Percentiles rank a stretch among this genome's conserved stretches.
Conservation (phyloP, 257 asterid genomes). For the Rubia yunnanensis region DNA sequence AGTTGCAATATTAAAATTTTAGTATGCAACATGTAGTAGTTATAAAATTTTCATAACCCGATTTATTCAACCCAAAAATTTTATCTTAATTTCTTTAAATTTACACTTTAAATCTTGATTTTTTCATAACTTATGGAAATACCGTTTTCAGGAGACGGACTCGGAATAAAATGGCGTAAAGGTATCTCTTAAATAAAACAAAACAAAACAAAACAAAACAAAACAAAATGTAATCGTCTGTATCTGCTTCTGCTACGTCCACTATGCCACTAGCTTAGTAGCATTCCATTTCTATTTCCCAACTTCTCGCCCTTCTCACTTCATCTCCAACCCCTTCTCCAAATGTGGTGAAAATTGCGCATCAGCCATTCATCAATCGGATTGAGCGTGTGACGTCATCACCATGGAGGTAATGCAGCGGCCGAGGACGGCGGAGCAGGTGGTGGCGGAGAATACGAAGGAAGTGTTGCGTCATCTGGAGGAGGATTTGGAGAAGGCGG, state of each 20-base stretch:
- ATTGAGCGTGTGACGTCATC: neutral
- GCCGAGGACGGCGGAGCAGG: neutral
- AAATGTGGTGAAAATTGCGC: neutral
- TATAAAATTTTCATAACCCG: too few relatives aligned
- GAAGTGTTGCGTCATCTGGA: neutral
- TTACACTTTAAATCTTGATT: too few relatives aligned
- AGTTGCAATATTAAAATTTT: too few relatives aligned
- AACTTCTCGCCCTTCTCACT: neutral
- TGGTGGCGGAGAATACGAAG: neutral
- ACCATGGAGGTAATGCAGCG: neutral
- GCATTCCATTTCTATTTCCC: neutral
- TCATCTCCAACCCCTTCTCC: neutral
- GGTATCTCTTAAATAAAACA: too few relatives aligned
- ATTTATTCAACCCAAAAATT: too few relatives aligned
- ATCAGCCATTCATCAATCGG: neutral
- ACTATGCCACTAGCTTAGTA: neutral
- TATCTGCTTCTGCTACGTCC: neutral
- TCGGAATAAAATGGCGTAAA: too few relatives aligned
- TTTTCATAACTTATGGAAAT: too few relatives aligned
- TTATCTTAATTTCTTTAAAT: too few relatives aligned
- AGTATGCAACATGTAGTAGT: too few relatives aligned
- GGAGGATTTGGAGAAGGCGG: neutral
- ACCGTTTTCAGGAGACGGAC: too few relatives aligned
- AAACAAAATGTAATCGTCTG: neutral
- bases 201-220: too few relatives aligned